Base-by-base conservation (phyloP, 371 early-diverging fungal genomes). In the Saksenaea oblongispora region DNA sequence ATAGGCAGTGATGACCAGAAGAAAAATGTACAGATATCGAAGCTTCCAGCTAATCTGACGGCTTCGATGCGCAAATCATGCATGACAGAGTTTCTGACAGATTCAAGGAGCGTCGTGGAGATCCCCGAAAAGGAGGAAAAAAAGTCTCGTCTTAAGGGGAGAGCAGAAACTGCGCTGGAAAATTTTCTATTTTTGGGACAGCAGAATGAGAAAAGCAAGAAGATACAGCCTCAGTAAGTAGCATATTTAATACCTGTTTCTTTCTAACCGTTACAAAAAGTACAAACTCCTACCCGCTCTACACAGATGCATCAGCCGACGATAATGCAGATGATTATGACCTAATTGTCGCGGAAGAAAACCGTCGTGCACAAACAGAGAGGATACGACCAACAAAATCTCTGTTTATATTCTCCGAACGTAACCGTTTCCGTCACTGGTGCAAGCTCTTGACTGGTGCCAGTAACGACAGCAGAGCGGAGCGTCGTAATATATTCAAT, bases 401-500 rank as follows among this genome's bases (percentile, higher is more conserved):
- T 0, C 56, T 82, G 7, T 67, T 73, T 31, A 14, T 82, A 0
- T 78, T 82, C 54, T 82, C 82, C 0, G 56, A 73, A 0, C 58
- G 58, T 34, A 82, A 71, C 61, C 34, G 66, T 15, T 54, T 78
- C 26, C 70, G 82, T 15, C 58, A 72, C 9, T 78, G 61, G 47
- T 82, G 82, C 56, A 82, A 78, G 28, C 58, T 59, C 3, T 39
- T 82, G 17, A 75, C 72, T 0, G 82, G 82, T 13, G 76, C 75
- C 2, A 72, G 61, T 56, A 54, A 59, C 1, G 70, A 76, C 17
- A 74, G 77, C 1, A 71, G 73, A 15, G 63, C 75, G 10, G 82
- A 82, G 41, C 72, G 75, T 28, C 73, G 66, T 4, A 78, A 76
- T 26, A 10, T 76, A 1, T 88, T 88, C 69, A 85, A 85, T 62